Conservation (phyloP, 371 early-diverging fungal species). For the Phascolomyces articulosus region DNA sequence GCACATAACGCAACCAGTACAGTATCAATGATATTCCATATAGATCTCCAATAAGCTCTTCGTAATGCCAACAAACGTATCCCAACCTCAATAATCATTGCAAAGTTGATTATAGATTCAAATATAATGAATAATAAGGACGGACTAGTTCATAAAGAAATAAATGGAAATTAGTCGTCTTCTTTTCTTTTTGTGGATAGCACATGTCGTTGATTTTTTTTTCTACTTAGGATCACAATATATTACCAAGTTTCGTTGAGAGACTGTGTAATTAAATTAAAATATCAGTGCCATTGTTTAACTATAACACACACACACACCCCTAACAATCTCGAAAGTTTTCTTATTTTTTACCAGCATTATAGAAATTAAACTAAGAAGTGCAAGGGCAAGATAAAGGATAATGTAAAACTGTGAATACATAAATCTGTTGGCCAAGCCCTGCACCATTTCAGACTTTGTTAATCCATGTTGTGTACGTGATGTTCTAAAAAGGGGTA, state of each 20-base stretch:
- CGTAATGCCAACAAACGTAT: slow-evolving; percentile 72
- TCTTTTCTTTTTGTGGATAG: no score
- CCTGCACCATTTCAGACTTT: slow-evolving; percentile 66
- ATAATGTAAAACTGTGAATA: slow-evolving; percentile 74
- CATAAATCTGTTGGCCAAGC: slow-evolving; percentile 80
- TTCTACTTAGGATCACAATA: neutral
- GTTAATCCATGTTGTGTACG: slow-evolving; percentile 58
- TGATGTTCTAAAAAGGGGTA: neutral
- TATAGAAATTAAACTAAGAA: slow-evolving; percentile 67
- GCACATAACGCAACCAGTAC: slow-evolving; percentile 68
- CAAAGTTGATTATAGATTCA: slow-evolving; percentile 72
- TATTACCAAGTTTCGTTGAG: slow-evolving; percentile 46
- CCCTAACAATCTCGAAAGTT: neutral
- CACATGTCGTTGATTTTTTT: no score
- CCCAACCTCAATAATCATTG: slow-evolving; percentile 77
- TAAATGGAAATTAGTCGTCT: no score
- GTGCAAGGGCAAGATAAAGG: slow-evolving; percentile 68
- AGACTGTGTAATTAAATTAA: slow-evolving; percentile 36
- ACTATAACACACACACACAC: neutral
- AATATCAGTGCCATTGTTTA: no score
- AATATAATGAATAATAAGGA: slow-evolving; percentile 57
- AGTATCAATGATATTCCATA: slow-evolving; percentile 77
- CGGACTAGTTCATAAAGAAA: slow-evolving; percentile 33
- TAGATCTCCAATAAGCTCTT: slow-evolving; percentile 72
- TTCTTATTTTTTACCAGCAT: slow-evolving; percentile 46